Evolutionary conservation across 1,284 basidiomycete species (phyloP).

Genomic region (Ustilago vetiveriae): DNA sequence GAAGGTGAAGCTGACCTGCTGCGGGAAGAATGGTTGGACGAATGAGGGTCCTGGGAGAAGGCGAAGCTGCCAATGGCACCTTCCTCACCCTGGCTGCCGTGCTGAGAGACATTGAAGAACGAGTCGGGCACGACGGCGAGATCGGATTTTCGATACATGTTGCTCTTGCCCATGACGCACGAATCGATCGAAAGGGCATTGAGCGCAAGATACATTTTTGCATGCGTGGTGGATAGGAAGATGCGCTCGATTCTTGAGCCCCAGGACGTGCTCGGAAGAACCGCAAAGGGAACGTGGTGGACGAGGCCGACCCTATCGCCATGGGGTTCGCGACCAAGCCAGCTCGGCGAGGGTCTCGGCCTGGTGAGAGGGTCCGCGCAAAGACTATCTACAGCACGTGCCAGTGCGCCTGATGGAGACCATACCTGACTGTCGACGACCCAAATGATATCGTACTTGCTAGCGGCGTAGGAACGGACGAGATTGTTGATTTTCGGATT

Average conservation of each 20-base stretch:
- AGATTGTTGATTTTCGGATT: constrained; percentile 99
- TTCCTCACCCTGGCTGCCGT: constrained; percentile 48
- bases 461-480: constrained; percentile 79
- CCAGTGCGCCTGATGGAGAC: constrained; percentile 81
- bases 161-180: constrained; percentile 97
- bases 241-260: constrained; percentile 90
- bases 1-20: constrained; percentile 10
- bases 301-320: constrained; percentile 77
- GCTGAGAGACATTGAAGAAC: constrained; percentile 57
- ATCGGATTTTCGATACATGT: constrained; percentile 89
- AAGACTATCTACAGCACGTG: constrained; percentile 83
- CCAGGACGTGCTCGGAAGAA: constrained; percentile 70
- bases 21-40: not conserved
- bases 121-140: constrained; percentile 72
- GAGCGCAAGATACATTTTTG: constrained; percentile 98
- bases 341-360: constrained; percentile 59
- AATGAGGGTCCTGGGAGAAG: constrained; percentile 36
- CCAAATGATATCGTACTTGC: constrained; percentile 91
- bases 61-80: constrained; percentile 59
- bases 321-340: constrained; percentile 38
- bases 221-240: constrained; percentile 95
- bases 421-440: constrained; percentile 93
- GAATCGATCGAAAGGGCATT: constrained; percentile 86
- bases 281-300: constrained; percentile 93
- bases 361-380: constrained; percentile 75